Evolutionary conservation across 768 basidiomycete genomes (phyloP), one percentile per base, ranked within the genome.

Genomic region (Lactarius hatsudake): DNA sequence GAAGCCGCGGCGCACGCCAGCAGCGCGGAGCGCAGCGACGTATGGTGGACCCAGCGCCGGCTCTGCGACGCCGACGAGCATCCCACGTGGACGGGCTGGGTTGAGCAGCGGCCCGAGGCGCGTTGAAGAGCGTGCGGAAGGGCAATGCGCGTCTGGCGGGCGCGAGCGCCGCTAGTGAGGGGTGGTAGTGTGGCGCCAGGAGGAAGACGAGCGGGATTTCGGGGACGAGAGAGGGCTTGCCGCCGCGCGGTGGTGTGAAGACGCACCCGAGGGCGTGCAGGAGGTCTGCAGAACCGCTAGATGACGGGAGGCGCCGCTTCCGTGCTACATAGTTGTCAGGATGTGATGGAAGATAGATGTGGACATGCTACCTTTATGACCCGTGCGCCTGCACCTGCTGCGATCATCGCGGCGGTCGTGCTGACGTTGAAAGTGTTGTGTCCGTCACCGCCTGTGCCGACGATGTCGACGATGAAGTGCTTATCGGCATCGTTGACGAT

Each of bases 371-470:
- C 95, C 82, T 99, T 98, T 75, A 94, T 86, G 2, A 99, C 94
- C 40, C 94, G 83, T 0, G 93, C 93, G 6, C 96, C 96, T 8
- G 95, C 92, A 17, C 96, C 96, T 28, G 95, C 94, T 34, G 96
- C 96, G 23, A 98, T 92, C 68, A 99, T 84, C 0, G 86, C 96
- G 2, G 96, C 96, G 2, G 93, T 89, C 1, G 96, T 98, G 75
- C 94, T 96, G 61, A 98, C 96, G 75, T 98, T 98, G 84, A 95
- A 98, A 0, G 96, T 89, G 73, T 98, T 92, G 77, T 95, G 87
- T 0, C 95, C 95, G 77, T 98, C 97, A 8, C 97, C 96, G 13
- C 96, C 94, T 0, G 94, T 95, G 2, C 94, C 94, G 26, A 96
- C 94, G 65, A 96, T 93, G 74, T 91, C 90, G 26, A 89, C 85